Evolutionary conservation across 345 rosid species (phyloP).

Genomic region (Gossypium longicalyx): DNA sequence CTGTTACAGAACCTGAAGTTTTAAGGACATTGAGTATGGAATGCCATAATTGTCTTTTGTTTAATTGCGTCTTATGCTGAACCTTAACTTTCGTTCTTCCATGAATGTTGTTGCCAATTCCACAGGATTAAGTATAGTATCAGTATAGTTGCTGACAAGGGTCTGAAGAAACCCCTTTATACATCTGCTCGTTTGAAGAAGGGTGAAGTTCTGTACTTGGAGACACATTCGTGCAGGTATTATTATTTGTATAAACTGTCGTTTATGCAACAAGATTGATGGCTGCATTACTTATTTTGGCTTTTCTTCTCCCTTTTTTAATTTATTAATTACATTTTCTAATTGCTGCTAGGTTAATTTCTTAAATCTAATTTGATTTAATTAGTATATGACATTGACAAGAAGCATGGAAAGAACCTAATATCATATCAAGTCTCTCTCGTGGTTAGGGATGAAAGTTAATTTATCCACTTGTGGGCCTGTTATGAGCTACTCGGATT

Average conservation of each 20-base stretch:
- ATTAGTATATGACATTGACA: background rate
- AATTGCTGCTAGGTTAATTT: background rate
- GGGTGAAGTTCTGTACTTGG: conserved; percentile 93
- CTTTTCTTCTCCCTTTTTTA: background rate
- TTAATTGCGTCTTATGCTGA: background rate
- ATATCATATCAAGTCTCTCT: background rate
- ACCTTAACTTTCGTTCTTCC: background rate
- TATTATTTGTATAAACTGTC: background rate
- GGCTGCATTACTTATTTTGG: background rate
- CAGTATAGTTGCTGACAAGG: conserved; percentile 94
- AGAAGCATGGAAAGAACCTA: background rate
- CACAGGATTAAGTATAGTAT: conserved; percentile 94
- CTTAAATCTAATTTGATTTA: background rate
- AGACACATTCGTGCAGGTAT: conserved; percentile 98
- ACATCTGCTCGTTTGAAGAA: conserved; percentile 98
- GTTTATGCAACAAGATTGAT: conserved; percentile 12
- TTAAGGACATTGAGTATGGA: background rate
- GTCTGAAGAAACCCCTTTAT: conserved; percentile 85
- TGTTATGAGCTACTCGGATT: background rate
- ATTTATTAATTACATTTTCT: background rate
- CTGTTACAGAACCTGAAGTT: background rate
- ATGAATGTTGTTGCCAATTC: conserved; percentile 3
- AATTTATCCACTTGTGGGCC: background rate
- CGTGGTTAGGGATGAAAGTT: background rate
- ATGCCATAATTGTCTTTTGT: background rate